A percentile compares a stretch with the other conserved stretches of the same genome.
These are phyloP conservation scores for Magnolia sinica DNA, from an alignment of 164 flowering plant species.

Conservation along the genomic window DNA sequence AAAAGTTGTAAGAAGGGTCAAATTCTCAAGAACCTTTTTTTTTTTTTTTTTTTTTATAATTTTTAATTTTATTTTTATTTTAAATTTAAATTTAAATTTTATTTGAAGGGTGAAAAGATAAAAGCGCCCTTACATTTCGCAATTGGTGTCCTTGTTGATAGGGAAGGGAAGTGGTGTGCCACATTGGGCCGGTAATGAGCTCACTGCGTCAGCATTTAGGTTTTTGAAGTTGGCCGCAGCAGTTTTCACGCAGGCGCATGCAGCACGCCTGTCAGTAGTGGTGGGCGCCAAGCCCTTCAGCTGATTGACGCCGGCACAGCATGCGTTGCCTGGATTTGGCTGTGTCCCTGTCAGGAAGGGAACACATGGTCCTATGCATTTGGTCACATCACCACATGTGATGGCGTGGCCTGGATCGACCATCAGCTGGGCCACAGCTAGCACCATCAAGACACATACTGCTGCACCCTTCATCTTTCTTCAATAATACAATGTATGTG, in stretches of 20 bases:
- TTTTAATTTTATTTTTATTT: too few relatives aligned
- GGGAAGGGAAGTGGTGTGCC: neutral
- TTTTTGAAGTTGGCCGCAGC: neutral
- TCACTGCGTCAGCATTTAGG: neutral
- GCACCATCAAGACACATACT: slow-evolving; percentile 3
- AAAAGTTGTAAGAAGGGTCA: too few relatives aligned
- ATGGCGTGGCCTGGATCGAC: slow-evolving; percentile 13
- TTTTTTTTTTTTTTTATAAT: too few relatives aligned
- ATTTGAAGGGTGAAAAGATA: too few relatives aligned
- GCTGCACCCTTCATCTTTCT: slow-evolving; percentile 17
- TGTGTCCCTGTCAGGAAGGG: slow-evolving; percentile 13
- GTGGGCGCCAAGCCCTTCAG: slow-evolving; percentile 11
- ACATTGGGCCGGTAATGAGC: neutral
- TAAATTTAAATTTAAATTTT: too few relatives aligned
- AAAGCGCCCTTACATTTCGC: neutral
- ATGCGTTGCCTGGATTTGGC: slow-evolving; percentile 5
- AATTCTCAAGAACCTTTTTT: too few relatives aligned
- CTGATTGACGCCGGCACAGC: slow-evolving; percentile 22
- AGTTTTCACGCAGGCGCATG: neutral
- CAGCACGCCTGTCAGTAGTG: neutral
- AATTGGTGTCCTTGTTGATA: neutral
- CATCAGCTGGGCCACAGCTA: slow-evolving; percentile 14
- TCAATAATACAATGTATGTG: too few relatives aligned
- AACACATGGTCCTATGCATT: slow-evolving; percentile 15
- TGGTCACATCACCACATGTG: slow-evolving; percentile 17